Evolutionary conservation across 192 early-diverging fungal species (phyloP).

Genomic region (Gamsiella multidivaricata): DNA sequence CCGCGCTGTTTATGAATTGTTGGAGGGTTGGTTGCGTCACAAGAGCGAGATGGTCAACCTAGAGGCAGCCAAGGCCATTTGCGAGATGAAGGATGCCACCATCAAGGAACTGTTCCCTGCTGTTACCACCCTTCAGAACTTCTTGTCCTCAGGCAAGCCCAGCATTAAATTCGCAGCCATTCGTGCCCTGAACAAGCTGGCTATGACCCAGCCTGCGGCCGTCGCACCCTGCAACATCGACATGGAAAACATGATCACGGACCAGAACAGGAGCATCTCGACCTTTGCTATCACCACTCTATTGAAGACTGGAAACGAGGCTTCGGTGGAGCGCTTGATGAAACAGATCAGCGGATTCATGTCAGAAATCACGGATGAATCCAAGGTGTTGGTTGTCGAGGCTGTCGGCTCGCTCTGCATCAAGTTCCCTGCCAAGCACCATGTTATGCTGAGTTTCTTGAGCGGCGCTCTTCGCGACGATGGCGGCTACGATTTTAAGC

Average conservation of each 20-base stretch:
- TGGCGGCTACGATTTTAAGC: slow-evolving; percentile 97
- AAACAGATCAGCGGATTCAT: slow-evolving; percentile 99
- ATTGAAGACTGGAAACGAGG: slow-evolving; percentile 98
- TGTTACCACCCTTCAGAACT: slow-evolving; percentile 92
- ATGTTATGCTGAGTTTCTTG: slow-evolving; percentile 92
- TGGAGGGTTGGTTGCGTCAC: slow-evolving; percentile 93
- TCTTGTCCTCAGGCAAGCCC: slow-evolving; percentile 92
- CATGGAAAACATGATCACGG: slow-evolving; percentile 97
- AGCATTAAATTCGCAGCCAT: slow-evolving; percentile 97
- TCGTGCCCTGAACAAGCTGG: slow-evolving; percentile 93
- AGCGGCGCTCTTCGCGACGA: slow-evolving; percentile 94
- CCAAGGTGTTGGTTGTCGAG: slow-evolving; percentile 99
- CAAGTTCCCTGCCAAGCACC: slow-evolving; percentile 97
- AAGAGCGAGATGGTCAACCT: slow-evolving; percentile 98
- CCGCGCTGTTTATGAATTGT: slow-evolving; percentile 80
- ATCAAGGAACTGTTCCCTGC: slow-evolving; percentile 91
- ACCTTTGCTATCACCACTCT: slow-evolving; percentile 99
- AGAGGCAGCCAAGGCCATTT: slow-evolving; percentile 97
- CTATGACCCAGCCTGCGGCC: slow-evolving; percentile 88
- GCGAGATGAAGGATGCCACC: slow-evolving; percentile 86
- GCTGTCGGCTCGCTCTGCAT: slow-evolving; percentile 96
- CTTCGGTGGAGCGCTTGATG: slow-evolving; percentile 97
- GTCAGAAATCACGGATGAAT: slow-evolving; percentile 98
- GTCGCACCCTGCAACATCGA: slow-evolving; percentile 97
- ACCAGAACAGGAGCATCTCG: slow-evolving; percentile 95